phyloP scores from a whole-genome alignment of 2,329 filamentous ascomycete genomes.

The Beauveria bassiana region DNA sequence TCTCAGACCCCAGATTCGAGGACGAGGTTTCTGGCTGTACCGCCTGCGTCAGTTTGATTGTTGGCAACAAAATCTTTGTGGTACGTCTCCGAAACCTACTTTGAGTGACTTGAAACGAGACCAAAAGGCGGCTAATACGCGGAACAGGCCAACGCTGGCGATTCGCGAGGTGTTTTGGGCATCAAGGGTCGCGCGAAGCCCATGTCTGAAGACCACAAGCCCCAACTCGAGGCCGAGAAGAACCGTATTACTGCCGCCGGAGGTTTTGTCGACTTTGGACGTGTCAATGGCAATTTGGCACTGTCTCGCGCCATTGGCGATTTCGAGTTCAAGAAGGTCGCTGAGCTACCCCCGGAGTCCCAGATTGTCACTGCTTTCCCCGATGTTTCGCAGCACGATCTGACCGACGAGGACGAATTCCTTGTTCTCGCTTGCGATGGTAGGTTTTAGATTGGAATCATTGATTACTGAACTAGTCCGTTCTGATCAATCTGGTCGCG shows the following conservation, averaged over 20 bases:
- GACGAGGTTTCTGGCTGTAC: slow-evolving; percentile 98
- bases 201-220: slow-evolving; percentile 98
- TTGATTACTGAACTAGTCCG: neutral
- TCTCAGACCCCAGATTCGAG: slow-evolving; percentile 84
- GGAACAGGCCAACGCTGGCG: slow-evolving; percentile 83
- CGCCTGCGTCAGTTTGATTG: slow-evolving; percentile 83
- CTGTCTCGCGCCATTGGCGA: slow-evolving; percentile 96
- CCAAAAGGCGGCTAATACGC: slow-evolving; percentile 10
- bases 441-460: slow-evolving; percentile 35
- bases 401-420: slow-evolving; percentile 92
- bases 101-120: neutral
- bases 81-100: slow-evolving; percentile 50
- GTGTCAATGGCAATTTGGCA: slow-evolving; percentile 95
- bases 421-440: slow-evolving; percentile 87
- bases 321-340: slow-evolving; percentile 99
- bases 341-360: slow-evolving; percentile 92
- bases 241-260: slow-evolving; percentile 91
- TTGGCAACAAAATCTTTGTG: slow-evolving; percentile 86
- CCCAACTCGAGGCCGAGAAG: slow-evolving; percentile 96
- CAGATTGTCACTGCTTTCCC: slow-evolving; percentile 97
- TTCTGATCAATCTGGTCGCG: neutral
- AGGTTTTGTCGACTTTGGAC: slow-evolving; percentile 96
- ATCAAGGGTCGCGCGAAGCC: slow-evolving; percentile 97
- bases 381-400: slow-evolving; percentile 84
- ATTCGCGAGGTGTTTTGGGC: slow-evolving; percentile 89